phyloP scores from a whole-genome alignment of 345 rosid species.

The Arabidopsis arenosa region DNA sequence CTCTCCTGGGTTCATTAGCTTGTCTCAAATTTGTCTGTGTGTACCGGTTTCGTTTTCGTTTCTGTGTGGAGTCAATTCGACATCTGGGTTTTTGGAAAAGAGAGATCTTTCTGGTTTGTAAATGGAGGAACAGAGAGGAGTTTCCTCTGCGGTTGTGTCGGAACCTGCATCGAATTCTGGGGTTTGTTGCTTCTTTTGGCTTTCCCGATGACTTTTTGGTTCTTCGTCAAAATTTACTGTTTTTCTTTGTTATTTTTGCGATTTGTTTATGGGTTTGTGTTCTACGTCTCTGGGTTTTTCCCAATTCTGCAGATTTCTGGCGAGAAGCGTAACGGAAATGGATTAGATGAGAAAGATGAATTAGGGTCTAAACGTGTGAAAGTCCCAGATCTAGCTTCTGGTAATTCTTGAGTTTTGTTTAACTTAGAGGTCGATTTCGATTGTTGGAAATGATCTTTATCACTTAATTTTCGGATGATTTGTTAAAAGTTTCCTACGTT shows the following conservation, averaged over 20 bases:
- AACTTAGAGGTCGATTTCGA: background rate
- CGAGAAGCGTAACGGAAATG: constrained; percentile 45
- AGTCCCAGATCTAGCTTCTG: constrained; percentile 40
- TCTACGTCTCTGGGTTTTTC: constrained; percentile 21
- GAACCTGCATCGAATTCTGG: constrained; percentile 41
- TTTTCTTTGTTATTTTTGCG: background rate
- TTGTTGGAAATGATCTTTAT: constrained; percentile 12
- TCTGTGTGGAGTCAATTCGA: constrained; percentile 2
- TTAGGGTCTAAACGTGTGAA: constrained; percentile 47
- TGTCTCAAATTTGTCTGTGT: background rate
- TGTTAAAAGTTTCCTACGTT: constrained; percentile 1
- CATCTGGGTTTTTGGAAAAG: constrained; percentile 21
- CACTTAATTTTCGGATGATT: constrained; percentile 12
- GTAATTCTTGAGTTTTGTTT: constrained; percentile 1
- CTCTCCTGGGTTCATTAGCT: constrained; percentile 1
- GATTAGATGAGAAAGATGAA: constrained; percentile 46
- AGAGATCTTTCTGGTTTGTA: constrained; percentile 13
- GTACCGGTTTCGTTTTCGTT: background rate
- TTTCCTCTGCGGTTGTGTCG: constrained; percentile 25
- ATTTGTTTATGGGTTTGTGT: constrained; percentile 28
- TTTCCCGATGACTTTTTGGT: constrained; percentile 31
- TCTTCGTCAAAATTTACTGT: background rate
- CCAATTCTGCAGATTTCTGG: constrained; percentile 45
- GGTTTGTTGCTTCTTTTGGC: constrained; percentile 33
- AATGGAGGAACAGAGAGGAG: constrained; percentile 42